Evolutionary conservation across 441 rosid genomes (phyloP), one percentile per base, ranked within the genome.

Genomic region (Isatis lusitanica): DNA sequence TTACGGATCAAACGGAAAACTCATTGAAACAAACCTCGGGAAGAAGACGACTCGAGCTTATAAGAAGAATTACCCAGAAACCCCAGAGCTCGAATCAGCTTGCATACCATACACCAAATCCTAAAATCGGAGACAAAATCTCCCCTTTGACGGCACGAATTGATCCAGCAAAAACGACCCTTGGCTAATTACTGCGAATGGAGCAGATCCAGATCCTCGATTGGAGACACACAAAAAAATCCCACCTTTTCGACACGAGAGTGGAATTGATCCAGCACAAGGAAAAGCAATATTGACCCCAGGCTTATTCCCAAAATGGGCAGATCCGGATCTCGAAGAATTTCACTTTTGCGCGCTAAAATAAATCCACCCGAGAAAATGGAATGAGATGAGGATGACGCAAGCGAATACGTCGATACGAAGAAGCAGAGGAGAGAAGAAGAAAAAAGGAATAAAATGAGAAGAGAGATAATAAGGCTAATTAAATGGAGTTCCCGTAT

Each of bases 271-370:
- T 56, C 51, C 28, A 42, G 55, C 33, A 7, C 38, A 10, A 13
- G 18, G 67, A 7, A 55, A 30, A 26, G 39, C 9, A 3, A 47
- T 30, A 75, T 47, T 48, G 60, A 65, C 72, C 64, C 63, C 26
- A 16, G 44, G 58, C 42, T 53, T 53, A 33, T 9, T n/a, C 39
- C 16, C 36, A 31, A 53, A 75, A 71, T 47, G 76, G 30, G 48
- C 24, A 66, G 80, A 77, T 77, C 80, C 76, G 70, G 72, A 70
- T 66, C 73, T 44, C 35, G 10, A 35, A n/a, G 51, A 65, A 43
- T 43, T 40, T 61, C 18, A 39, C 52, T 70, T 40, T 43, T 31
- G 33, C 44, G 51, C 73, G 55, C 57, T 40, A 58, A 39, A 64
- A 50, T 5, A 15, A 60, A 75, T 52, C 58, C 0, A 30, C 9